A percentile compares a stretch with the other conserved stretches of the same genome.
Evolutionary conservation across 768 basidiomycete species (phyloP).

Genomic region (Solioccasus polychromus): DNA sequence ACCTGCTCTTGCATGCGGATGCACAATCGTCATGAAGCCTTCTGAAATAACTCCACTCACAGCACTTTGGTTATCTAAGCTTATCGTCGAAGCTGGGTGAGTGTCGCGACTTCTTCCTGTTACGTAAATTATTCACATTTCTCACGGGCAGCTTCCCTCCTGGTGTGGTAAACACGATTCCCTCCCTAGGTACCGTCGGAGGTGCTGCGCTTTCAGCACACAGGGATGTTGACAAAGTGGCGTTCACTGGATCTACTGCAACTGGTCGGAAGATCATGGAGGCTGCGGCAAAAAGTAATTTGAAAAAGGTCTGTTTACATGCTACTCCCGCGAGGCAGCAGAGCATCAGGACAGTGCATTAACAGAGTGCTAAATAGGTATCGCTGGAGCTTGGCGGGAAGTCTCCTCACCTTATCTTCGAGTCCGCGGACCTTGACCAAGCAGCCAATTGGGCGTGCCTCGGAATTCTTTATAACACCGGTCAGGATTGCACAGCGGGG

Average conservation of each 20-base stretch:
- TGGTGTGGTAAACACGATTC: conserved; percentile 87
- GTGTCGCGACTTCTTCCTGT: conserved; percentile 14
- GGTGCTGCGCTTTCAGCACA: conserved; percentile 85
- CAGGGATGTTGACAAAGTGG: conserved; percentile 87
- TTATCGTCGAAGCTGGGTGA: conserved; percentile 82
- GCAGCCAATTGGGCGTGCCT: conserved; percentile 85
- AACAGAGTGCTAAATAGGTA: conserved; percentile 43
- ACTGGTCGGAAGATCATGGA: conserved; percentile 91
- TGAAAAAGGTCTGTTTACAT: conserved; percentile 71
- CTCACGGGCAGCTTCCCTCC: conserved; percentile 68
- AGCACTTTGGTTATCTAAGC: conserved; percentile 77
- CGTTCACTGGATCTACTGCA: conserved; percentile 90
- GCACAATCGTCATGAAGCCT: conserved; percentile 94
- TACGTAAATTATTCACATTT: conserved; percentile 16
- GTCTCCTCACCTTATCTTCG: conserved; percentile 85
- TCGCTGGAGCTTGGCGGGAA: conserved; percentile 95
- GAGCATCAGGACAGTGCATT: conserved; percentile 10
- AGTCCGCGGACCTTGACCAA: conserved; percentile 83
- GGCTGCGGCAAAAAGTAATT: conserved; percentile 88
- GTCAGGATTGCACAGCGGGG: conserved; percentile 94
- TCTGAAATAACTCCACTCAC: conserved; percentile 85
- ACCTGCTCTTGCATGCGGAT: conserved; percentile 87
- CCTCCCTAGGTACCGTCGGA: conserved; percentile 77
- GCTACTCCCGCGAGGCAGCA: conserved; percentile 27
- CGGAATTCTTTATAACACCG: conserved; percentile 84